Evolutionary conservation across 1,284 basidiomycete genomes (phyloP).

Genomic region (Melampsora abietis-canadensis): DNA sequence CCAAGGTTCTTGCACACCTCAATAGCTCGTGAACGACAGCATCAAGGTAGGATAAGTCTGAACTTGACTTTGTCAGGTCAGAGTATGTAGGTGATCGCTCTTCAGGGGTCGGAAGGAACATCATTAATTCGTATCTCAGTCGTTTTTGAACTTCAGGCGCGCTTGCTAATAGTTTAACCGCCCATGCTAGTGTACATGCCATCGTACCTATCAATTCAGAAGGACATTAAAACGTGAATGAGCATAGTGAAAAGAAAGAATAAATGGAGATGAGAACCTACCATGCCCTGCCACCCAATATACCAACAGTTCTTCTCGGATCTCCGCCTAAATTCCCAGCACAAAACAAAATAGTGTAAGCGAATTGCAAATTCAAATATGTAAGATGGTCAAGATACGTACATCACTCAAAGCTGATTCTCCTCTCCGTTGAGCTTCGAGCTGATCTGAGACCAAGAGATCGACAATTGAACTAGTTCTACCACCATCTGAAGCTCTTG

Average conservation of each 20-base stretch:
- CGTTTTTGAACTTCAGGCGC: slow-evolving; percentile 31
- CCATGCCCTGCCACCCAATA: slow-evolving; percentile 43
- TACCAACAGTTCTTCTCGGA: slow-evolving; percentile 28
- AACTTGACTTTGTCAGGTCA: slow-evolving; percentile 23
- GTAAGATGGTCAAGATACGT: too few relatives aligned
- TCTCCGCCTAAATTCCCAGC: slow-evolving; percentile 18
- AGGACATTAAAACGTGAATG: background rate
- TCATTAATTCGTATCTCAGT: slow-evolving; percentile 14
- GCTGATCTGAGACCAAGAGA: too few relatives aligned
- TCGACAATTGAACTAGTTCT: too few relatives aligned
- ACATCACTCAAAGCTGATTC: too few relatives aligned
- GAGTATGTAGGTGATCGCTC: slow-evolving; percentile 30
- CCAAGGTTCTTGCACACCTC: slow-evolving; percentile 20
- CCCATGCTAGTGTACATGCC: slow-evolving; percentile 41
- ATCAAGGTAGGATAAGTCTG: slow-evolving; percentile 17
- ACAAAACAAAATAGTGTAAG: too few relatives aligned
- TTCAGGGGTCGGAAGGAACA: slow-evolving; percentile 23
- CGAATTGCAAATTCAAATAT: too few relatives aligned
- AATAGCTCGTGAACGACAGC: slow-evolving; percentile 26
- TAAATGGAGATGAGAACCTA: background rate
- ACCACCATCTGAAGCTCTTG: too few relatives aligned
- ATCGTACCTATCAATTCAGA: slow-evolving; percentile 27
- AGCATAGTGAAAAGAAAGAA: background rate
- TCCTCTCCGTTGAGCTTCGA: too few relatives aligned
- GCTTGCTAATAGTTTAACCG: slow-evolving; percentile 29